Conservation (phyloP, 768 basidiomycete species). For the Naganishia vaughanmartiniae region DNA sequence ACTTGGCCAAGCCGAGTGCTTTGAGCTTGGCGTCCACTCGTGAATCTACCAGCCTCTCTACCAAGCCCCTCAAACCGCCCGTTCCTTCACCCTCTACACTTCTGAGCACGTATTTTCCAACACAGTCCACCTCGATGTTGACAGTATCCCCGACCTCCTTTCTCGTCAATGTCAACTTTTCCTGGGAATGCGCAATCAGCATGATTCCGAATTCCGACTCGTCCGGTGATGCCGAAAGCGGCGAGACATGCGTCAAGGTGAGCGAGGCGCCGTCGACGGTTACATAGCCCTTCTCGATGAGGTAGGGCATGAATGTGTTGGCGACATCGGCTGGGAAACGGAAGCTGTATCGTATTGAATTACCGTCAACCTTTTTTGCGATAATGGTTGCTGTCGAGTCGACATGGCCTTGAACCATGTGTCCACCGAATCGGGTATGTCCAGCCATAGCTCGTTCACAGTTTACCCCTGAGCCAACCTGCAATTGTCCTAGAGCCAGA, state of each 20-base stretch:
- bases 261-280: slow-evolving; percentile 91
- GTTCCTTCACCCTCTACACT: slow-evolving; percentile 34
- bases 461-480: slow-evolving; percentile 61
- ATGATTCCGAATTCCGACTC: slow-evolving; percentile 73
- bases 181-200: slow-evolving; percentile 92
- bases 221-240: slow-evolving; percentile 53
- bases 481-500: slow-evolving; percentile 14
- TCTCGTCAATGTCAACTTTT: slow-evolving; percentile 73
- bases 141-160: slow-evolving; percentile 77
- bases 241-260: slow-evolving; percentile 73
- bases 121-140: slow-evolving; percentile 72
- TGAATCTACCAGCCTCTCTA: slow-evolving; percentile 46
- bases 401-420: slow-evolving; percentile 97
- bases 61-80: slow-evolving; percentile 33
- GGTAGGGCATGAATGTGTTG: slow-evolving; percentile 69
- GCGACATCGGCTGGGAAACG: slow-evolving; percentile 60
- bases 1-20: slow-evolving; percentile 8
- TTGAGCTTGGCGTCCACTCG: slow-evolving; percentile 38
- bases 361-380: slow-evolving; percentile 68
- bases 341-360: slow-evolving; percentile 82
- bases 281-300: slow-evolving; percentile 92
- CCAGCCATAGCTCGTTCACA: slow-evolving; percentile 92
- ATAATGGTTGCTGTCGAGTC: slow-evolving; percentile 80
- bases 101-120: slow-evolving; percentile 50
- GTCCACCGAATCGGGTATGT: slow-evolving; percentile 88